Conservation (phyloP, 2,329 filamentous ascomycete species). For the Fusarium lyarnte region DNA sequence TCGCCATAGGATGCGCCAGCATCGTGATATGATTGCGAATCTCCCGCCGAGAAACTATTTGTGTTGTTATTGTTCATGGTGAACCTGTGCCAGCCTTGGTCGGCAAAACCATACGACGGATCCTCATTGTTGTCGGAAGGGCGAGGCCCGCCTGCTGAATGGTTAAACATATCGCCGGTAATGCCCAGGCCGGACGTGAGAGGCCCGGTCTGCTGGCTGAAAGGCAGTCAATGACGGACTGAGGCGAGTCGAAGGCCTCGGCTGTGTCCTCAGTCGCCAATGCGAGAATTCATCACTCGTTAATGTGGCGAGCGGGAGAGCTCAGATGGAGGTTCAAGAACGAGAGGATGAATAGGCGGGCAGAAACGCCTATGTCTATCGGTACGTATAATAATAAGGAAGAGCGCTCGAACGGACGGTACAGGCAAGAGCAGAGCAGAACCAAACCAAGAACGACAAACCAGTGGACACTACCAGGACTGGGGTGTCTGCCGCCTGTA, state of each 20-base stretch:
- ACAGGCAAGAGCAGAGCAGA: slow-evolving; percentile 33
- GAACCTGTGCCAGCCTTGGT: slow-evolving; percentile 48
- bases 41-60: slow-evolving; percentile 35
- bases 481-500: slow-evolving; percentile 31
- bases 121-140: slow-evolving; percentile 44
- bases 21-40: slow-evolving; percentile 41
- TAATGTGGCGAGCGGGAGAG: slow-evolving; percentile 46
- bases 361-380: slow-evolving; percentile 51
- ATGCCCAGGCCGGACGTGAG: slow-evolving; percentile 46
- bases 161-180: slow-evolving; percentile 52
- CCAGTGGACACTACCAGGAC: slow-evolving; percentile 22
- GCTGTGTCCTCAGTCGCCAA: slow-evolving; percentile 49
- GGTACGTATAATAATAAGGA: slow-evolving; percentile 42
- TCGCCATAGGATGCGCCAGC: slow-evolving; percentile 41
- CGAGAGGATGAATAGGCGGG: slow-evolving; percentile 45
- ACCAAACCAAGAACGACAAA: slow-evolving; percentile 11
- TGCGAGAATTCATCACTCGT: slow-evolving; percentile 51
- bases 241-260: slow-evolving; percentile 52
- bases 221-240: slow-evolving; percentile 49
- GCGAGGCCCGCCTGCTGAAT: slow-evolving; percentile 46
- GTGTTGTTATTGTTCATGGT: slow-evolving; percentile 37
- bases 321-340: slow-evolving; percentile 47
- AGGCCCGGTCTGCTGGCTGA: slow-evolving; percentile 48
- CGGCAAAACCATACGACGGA: slow-evolving; percentile 45
- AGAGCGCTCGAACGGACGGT: slow-evolving; percentile 12